Base-by-base conservation (phyloP, 495 filamentous ascomycete genomes). In the Chaetomium cochliodes region DNA sequence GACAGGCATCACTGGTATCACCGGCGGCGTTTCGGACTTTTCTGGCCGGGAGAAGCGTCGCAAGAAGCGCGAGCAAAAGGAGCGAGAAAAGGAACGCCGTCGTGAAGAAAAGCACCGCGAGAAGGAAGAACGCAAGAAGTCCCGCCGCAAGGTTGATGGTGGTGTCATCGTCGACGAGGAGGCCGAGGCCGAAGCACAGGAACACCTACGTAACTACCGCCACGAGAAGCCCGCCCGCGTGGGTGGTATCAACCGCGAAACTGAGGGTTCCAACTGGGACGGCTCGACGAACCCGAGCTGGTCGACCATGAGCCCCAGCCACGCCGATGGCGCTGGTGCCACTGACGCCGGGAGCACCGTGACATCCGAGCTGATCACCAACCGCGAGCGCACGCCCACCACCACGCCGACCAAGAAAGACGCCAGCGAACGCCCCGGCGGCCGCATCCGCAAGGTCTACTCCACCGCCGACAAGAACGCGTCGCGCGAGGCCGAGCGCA, bases 151-250 rank as follows among this genome's bases (percentile, higher is more conserved):
- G 72, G 78, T 82, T 26, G 72, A 77, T 66, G 72, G 80, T 63
- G 74, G 78, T 58, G 67, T 73, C 26, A 68, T 82, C 20, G 68
- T 78, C 68, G 87, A 88, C 72, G 85, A 85, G 50, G 82, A 81
- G 44, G 84, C 79, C 16, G 90, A 94, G 72, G 81, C 80, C n/a
- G 88, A 90, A 58, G 86, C 93, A 50, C 71, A 81, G 68, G 68
- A 77, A 59, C 73, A 80, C 11, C 74, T 85, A 37, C 86, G 88
- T 46, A 84, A 86, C 2, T 97, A 97, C 78, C 88, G 91, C 9
- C 82, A 90, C 71, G 92, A 97, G 76, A 91, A 89, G 70, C 78
- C 92, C 5, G 92, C 92, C 2, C 82, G 88, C 39, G 90, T 97
- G 22, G 92, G 92, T 46, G 92, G 92, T 20, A 77, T 97, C 69